Conservation (phyloP, 1,284 basidiomycete genomes). For the Taiwanofungus camphoratus region DNA sequence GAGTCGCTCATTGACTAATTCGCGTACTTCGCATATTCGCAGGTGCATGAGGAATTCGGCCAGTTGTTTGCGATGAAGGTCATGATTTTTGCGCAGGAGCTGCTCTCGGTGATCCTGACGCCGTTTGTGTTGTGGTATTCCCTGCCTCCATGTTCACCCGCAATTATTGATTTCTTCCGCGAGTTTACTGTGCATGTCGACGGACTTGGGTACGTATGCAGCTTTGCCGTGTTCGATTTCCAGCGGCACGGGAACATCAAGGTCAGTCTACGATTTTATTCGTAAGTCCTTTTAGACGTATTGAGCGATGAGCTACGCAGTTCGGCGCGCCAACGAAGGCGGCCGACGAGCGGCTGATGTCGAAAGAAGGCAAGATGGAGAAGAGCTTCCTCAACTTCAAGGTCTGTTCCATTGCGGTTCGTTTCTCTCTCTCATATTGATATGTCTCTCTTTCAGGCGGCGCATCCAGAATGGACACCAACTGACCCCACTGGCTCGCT, state of each 20-base stretch:
- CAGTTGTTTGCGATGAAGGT: slow-evolving; percentile 88
- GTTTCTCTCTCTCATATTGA: neutral
- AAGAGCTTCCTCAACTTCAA: slow-evolving; percentile 97
- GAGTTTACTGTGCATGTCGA: slow-evolving; percentile 97
- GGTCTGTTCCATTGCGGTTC: slow-evolving; percentile 28
- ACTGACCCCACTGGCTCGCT: slow-evolving; percentile 80
- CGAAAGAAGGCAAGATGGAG: slow-evolving; percentile 96
- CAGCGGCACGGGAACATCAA: slow-evolving; percentile 85
- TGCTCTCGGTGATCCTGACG: slow-evolving; percentile 88
- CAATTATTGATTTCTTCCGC: slow-evolving; percentile 92
- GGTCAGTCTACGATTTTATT: slow-evolving; percentile 33
- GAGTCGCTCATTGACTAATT: neutral
- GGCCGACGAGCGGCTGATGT: slow-evolving; percentile 70
- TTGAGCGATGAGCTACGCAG: slow-evolving; percentile 28
- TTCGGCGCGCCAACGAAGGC: slow-evolving; percentile 72
- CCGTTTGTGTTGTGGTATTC: slow-evolving; percentile 94
- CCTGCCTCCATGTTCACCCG: slow-evolving; percentile 81
- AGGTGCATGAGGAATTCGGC: slow-evolving; percentile 89
- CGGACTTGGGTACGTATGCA: slow-evolving; percentile 94
- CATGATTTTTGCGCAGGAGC: slow-evolving; percentile 81
- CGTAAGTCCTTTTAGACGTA: neutral
- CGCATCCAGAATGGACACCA: slow-evolving; percentile 93
- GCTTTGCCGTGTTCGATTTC: slow-evolving; percentile 98
- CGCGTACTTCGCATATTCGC: neutral
- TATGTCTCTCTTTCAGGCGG: slow-evolving; percentile 43